Base-by-base conservation (phyloP, 495 filamentous ascomycete genomes). In the Xylaria longipes region DNA sequence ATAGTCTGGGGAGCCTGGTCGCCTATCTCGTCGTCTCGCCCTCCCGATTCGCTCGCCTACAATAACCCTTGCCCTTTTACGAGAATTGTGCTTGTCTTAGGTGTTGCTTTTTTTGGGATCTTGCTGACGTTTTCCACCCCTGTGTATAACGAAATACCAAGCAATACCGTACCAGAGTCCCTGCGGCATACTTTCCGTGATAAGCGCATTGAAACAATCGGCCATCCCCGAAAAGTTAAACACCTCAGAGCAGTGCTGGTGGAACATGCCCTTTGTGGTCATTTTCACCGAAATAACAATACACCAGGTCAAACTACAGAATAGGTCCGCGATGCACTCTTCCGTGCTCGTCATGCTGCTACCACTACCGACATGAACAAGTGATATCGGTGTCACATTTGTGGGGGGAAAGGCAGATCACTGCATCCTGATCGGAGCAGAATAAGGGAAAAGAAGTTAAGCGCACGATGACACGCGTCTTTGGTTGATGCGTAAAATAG, bases 31-130 rank as follows among this genome's bases (percentile, higher is more conserved):
- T 43, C 60, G 31, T 20, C 17, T 66, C 50, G 61, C 29, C 3
- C 35, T 71, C 61, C 69, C 62, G 61, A 71, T 71, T 71, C n/a
- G 69, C 48, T 71, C 69, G 62, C 52, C 41, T 64, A 15, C n/a
- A 29, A 60, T 0, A 27, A 58, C 25, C 58, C 69, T 37, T 54
- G 56, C 22, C 29, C 46, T 7, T 35, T 56, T 54, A 56, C 58
- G 58, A 70, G 46, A 63, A 64, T 64, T n/a, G 12, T 31, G 68
- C 31, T 62, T 70, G 68, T 69, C 68, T 52, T 70, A 46, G 39
- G 8, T 58, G 57, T 70, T 70, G 68, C 57, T 70, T 70, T 69
- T 66, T 69, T 69, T 69, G 54, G 66, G 27, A 33, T 14, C 35
- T 45, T 46, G 54, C 66, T 69, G 66, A 69, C 66, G 39, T 29